phyloP scores from a whole-genome alignment of 306 rosid species.

The Cucurbita ficifolia region DNA sequence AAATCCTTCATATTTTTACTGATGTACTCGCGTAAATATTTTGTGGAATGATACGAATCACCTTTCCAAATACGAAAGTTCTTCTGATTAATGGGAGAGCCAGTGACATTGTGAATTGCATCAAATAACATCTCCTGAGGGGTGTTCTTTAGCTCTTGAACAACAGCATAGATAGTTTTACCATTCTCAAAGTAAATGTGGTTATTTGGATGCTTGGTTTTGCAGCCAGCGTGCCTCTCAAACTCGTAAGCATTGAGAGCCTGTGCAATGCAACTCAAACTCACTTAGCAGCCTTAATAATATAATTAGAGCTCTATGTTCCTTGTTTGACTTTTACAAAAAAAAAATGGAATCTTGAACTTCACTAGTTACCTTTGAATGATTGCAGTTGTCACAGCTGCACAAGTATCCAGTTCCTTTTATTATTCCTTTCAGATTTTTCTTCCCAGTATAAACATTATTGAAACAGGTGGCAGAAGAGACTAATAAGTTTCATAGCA shows the following conservation, averaged over 20 bases:
- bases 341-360: conserved; percentile 1
- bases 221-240: conserved; percentile 89
- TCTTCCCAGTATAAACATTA: conserved; percentile 36
- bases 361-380: conserved; percentile 44
- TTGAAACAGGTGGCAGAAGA: background rate
- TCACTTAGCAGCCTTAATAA: conserved; percentile 17
- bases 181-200: conserved; percentile 93
- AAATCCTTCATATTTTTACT: background rate
- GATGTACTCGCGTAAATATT: background rate
- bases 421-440: conserved; percentile 51
- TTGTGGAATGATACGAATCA: conserved; percentile 1
- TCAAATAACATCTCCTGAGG: conserved; percentile 80
- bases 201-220: conserved; percentile 92
- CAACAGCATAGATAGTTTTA: conserved; percentile 78
- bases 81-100: conserved; percentile 66
- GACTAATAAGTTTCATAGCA: background rate
- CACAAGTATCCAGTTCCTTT: conserved; percentile 91
- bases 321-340: background rate
- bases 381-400: conserved; percentile 63
- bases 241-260: conserved; percentile 91
- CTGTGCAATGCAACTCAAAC: conserved; percentile 37
- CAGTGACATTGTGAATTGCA: conserved; percentile 67
- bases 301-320: background rate
- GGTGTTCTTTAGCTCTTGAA: conserved; percentile 91
- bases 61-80: conserved; percentile 86